Percentiles rank a stretch among this genome's conserved stretches.
These are phyloP conservation scores for Paramecium pentaurelia DNA, from an alignment of 73 alveolate species.

Conservation along the genomic window DNA sequence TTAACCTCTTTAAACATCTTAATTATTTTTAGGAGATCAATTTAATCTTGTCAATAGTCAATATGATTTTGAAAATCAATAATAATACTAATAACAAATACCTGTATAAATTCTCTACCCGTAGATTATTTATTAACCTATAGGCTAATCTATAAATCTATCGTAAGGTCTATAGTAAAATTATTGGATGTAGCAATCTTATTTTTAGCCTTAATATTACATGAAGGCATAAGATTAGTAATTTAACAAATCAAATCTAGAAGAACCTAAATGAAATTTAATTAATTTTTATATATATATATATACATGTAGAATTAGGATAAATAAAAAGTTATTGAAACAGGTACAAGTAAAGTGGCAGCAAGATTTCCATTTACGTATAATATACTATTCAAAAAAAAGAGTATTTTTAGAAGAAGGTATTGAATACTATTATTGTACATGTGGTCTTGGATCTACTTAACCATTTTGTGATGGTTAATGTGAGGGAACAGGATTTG, in stretches of 20 bases:
- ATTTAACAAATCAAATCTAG: not conserved
- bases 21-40: not conserved
- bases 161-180: not conserved
- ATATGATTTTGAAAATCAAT: not conserved
- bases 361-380: conserved; percentile 38
- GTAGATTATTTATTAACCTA: conserved; percentile 7
- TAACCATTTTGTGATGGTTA: conserved; percentile 20
- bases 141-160: not conserved
- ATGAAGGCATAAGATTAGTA: not conserved
- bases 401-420: conserved; percentile 39
- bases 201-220: not conserved
- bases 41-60: conserved; percentile 5
- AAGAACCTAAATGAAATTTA: not conserved
- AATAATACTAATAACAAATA: not conserved
- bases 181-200: conserved; percentile 18
- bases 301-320: not conserved
- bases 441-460: not conserved
- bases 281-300: not conserved
- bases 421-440: conserved; percentile 1
- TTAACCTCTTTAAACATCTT: not conserved
- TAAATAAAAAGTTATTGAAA: not conserved
- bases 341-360: not conserved
- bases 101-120: conserved; percentile 22
- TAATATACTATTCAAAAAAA: not conserved
- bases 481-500: conserved; percentile 24